Evolutionary conservation across 2,329 filamentous ascomycete species (phyloP), one percentile per base, ranked within the genome.

Genomic region (Diaporthe citri): DNA sequence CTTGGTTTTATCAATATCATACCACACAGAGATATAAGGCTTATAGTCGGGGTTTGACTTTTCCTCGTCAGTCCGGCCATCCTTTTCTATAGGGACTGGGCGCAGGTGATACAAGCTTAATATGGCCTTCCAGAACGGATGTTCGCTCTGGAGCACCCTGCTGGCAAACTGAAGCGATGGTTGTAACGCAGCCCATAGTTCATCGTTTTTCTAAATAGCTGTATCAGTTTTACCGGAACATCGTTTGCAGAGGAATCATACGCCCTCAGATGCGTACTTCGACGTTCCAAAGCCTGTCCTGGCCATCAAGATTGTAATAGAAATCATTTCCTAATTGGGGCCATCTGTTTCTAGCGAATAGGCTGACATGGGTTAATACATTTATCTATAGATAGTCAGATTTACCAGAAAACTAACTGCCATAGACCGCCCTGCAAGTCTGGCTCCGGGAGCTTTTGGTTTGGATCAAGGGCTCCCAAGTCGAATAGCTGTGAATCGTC

Each of bases 101-200:
- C 43, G 62, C 13, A 51, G 28, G 28, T 67, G 62, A 20, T 67
- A 67, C 3, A 67, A 25, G 41, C 62, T 67, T 8, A 67, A 20
- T 7, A 67, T 36, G 28, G 62, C 62, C 28, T 51, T 67, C 62
- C 62, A 67, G 22, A 17, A 67, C 13, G 62, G 62, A 39, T 67
- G 62, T n/a, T 9, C 62, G 28, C 43, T 67, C 6, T 25, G 22
- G 13, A 67, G 20, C 12, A 67, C 62, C 31, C 1, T 67, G 13
- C 43, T 67, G 22, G 31, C 43, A 15, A 51, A 25, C 3, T 39
- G 43, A 67, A 67, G 62, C 4, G 28, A 15, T 2, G 62, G 62
- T 36, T 51, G 62, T 20, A 67, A 51, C 10, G 46, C 46, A 20
- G 2, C 0, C 62, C 62, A 67, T 51, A 67, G 31, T 12, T 51